Evolutionary conservation across 1,284 basidiomycete genomes (phyloP), one percentile per base, ranked within the genome.

Genomic region (Marasmius sp.): DNA sequence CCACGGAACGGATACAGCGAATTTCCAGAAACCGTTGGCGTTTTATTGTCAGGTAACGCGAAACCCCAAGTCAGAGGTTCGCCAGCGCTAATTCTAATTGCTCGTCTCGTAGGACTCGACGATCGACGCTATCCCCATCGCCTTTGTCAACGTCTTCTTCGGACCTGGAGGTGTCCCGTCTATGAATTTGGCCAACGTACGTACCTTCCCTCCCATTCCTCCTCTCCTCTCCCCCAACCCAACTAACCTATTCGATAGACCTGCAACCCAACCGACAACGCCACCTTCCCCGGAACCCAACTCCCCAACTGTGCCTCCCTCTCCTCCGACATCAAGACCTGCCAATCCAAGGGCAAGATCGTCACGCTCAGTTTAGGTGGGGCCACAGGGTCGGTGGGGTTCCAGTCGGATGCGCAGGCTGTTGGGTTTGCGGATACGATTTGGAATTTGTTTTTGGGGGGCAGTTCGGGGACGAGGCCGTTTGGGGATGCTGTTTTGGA

Each of bases 81-180:
- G 8, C 33, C 22, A 9, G n/a, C 20, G 18, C 43, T 43, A 18
- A 27, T 33, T 16, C 16, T 39, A n/a, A 50, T 36, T 39, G 9
- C 34, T 33, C 20, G 36, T 14, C 48, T 22, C 6, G 6, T 55
- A 86, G 83, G 85, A 88, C 68, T 77, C 85, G 68, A 77, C 81
- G 9, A 82, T 88, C 59, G 84, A 89, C 68, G 84, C 84, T 6
- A 82, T 88, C 65, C 85, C 86, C 4, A 67, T 88, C 50, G 83
- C 86, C 14, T 88, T 89, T 71, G 67, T 89, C 65, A 79, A 85
- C 68, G 79, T 79, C 12, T 88, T 88, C 72, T 87, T 85, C 68
- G 79, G 83, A 33, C 72, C 79, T n/a, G 86, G 87, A 1, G 81
- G 80, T 38, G 71, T 79, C 7, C 87, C 87, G 16, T 80, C 80